Evolutionary conservation across 1,139 yeast genomes (phyloP), one percentile per base, ranked within the genome.

Genomic region (Spencermartinsiella ligniputridi): DNA sequence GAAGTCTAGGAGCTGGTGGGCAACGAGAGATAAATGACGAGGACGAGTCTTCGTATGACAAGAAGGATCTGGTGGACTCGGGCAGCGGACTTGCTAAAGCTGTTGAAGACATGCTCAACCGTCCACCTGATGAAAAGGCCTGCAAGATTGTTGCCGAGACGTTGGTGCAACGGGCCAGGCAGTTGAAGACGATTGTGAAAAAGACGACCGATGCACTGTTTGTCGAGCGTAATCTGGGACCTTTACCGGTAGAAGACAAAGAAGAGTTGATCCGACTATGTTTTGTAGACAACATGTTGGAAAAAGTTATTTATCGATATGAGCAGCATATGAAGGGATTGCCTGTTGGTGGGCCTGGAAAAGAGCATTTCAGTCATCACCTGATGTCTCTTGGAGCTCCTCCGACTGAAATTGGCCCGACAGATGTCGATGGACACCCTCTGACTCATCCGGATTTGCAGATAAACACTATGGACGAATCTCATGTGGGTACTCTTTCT

Each of bases 1-100:
- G 50, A 13, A 42, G 53, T 15, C 54, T 61, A 12, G 53, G 55
- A 16, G 41, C 45, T 16, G 42, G 64, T 32, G 55, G 64, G 35
- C 65, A 65, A 42, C 68, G 67, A 53, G 64, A 69, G 45, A 61
- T 69, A 19, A 67, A 68, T 42, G 64, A 54, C 27, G 53, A 52
- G 29, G 51, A 52, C 17, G 43, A 48, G n/a, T 44, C 49, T 34
- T 52, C 46, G 17, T 48, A 52, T 25, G 60, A 60, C 30, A 33
- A 39, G 27, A 48, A 50, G 21, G 62, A 57, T 25, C 39, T 58
- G 37, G 46, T 60, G 39, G 59, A 54, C 27, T 49, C 56, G 8
- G 64, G 64, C 13, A 53, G 51, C 30, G 60, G 58, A 35, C 50
- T 59, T 8, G 60, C 59, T 17, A 51, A 54, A 27, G 63, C 65